Evolutionary conservation across 2,329 filamentous ascomycete genomes (phyloP).

Genomic region (Alternaria sp.): DNA sequence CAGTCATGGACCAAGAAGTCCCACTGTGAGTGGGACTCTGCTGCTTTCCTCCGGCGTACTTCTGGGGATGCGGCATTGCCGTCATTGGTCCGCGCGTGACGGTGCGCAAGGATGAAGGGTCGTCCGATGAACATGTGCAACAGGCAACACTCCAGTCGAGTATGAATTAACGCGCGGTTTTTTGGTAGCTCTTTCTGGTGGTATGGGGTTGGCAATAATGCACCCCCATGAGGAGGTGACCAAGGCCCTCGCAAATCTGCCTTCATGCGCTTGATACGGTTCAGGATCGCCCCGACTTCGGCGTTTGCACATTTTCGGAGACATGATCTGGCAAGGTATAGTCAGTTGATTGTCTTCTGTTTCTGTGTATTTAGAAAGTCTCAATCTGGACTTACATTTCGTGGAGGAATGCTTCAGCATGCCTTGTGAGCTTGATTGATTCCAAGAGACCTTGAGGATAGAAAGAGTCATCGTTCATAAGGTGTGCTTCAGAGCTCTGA

Average conservation of each 20-base stretch:
- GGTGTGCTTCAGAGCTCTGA: background rate
- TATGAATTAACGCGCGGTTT: slow-evolving; percentile 11
- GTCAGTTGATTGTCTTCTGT: background rate
- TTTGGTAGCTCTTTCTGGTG: background rate
- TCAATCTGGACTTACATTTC: slow-evolving; percentile 12
- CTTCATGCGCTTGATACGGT: slow-evolving; percentile 15
- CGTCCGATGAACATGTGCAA: slow-evolving; percentile 26
- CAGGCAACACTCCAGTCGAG: slow-evolving; percentile 19
- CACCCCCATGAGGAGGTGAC: background rate
- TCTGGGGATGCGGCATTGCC: background rate
- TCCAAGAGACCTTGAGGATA: slow-evolving; percentile 9
- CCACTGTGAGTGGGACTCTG: slow-evolving; percentile 6
- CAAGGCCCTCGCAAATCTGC: slow-evolving; percentile 10
- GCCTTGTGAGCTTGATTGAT: slow-evolving; percentile 16
- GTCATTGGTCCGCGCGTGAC: slow-evolving; percentile 9
- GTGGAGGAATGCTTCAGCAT: slow-evolving; percentile 16
- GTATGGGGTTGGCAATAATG: background rate
- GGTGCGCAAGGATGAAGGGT: slow-evolving; percentile 24
- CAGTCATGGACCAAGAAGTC: slow-evolving; percentile 19
- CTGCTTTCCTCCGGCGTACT: background rate
- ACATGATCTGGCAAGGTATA: slow-evolving; percentile 1
- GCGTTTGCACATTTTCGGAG: slow-evolving; percentile 15
- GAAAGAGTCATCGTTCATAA: slow-evolving; percentile 7
- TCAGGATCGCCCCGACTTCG: slow-evolving; percentile 13
- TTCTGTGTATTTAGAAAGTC: background rate